phyloP scores from a whole-genome alignment of 2,329 filamentous ascomycete species.

The Aciculosporium take region DNA sequence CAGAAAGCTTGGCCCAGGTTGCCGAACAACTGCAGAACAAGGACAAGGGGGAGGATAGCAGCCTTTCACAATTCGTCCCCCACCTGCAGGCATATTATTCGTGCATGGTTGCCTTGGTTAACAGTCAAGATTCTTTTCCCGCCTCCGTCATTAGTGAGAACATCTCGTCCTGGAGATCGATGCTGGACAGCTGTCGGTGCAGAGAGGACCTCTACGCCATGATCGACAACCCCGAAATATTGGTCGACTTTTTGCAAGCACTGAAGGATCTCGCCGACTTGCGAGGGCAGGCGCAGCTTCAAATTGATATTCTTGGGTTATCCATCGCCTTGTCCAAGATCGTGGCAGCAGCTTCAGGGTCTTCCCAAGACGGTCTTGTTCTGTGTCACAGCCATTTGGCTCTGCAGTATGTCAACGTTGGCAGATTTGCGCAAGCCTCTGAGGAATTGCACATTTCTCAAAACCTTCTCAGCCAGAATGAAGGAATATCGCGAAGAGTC shows the following conservation, averaged over 20 bases:
- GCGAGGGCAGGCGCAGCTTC: slow-evolving; percentile 32
- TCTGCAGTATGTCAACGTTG: slow-evolving; percentile 38
- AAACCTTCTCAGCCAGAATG: slow-evolving; percentile 25
- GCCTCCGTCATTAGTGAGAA: slow-evolving; percentile 20
- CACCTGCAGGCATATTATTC: slow-evolving; percentile 32
- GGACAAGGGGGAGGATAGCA: slow-evolving; percentile 29
- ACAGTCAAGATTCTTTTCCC: slow-evolving; percentile 19
- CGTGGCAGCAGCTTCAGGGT: slow-evolving; percentile 14
- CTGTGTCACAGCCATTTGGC: slow-evolving; percentile 33
- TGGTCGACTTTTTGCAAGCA: slow-evolving; percentile 36
- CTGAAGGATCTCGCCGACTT: slow-evolving; percentile 37
- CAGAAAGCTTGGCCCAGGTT: slow-evolving; percentile 24
- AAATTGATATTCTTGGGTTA: slow-evolving; percentile 33
- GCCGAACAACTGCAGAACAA: slow-evolving; percentile 22
- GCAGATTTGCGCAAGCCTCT: slow-evolving; percentile 35
- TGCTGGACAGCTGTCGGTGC: slow-evolving; percentile 24
- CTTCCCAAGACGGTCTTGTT: slow-evolving; percentile 26
- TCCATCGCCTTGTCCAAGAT: slow-evolving; percentile 27
- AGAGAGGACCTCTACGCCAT: slow-evolving; percentile 26
- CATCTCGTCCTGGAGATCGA: slow-evolving; percentile 29
- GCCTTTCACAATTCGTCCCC: slow-evolving; percentile 29
- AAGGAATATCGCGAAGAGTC: slow-evolving; percentile 24
- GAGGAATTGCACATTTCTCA: slow-evolving; percentile 44
- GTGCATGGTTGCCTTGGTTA: slow-evolving; percentile 30
- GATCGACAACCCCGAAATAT: slow-evolving; percentile 34